Base-by-base conservation (phyloP, 495 filamentous ascomycete species). In the Neurospora sp. region DNA sequence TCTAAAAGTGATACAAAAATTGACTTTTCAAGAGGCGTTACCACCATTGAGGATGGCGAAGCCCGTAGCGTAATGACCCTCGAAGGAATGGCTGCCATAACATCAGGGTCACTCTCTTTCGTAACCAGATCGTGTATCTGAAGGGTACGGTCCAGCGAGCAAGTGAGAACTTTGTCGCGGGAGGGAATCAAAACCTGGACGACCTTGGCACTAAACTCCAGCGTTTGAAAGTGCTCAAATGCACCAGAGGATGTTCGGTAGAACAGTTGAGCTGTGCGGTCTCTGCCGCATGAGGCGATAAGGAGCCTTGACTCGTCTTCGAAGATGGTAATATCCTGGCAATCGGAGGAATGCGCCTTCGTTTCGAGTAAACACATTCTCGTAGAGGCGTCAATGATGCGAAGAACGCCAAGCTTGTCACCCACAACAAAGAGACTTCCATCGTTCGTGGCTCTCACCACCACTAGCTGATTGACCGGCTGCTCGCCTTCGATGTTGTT, bases 181-280 rank as follows among this genome's bases (percentile, higher is more conserved):
- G 83, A 82, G 19, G 84, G 84, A 24, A 87, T 80, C 66, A 85
- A 75, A 42, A 86, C 83, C 75, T 85, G 82, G 24, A 83, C 84
- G 39, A 87, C 84, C 78, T 83, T 84, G 69, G 85, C 78, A 62
- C 79, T 77, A 69, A 85, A 86, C 48, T 87, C 85, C 9, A 87
- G 77, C 6, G 85, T 87, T 72, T 87, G 85, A 39, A 87, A 86
- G 72, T 86, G 84, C 74, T 85, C 83, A 73, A 86, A 84, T 11
- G 71, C 74, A 7, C 84, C 83, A 0, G 84, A 83, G 1, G 84
- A 82, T 39, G 80, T 80, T 77, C 87, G 87, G 71, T 89, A 85
- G 79, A 97, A 98, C 24, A 98, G 85, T 81, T 99, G 96, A 28
- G 96, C 88, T 69, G 91, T 97, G 62, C 96, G 91, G 83, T 99